These are phyloP conservation scores for Colletotrichum sp. DNA, from an alignment of 2,329 filamentous ascomycete genomes.

Conservation along the genomic window DNA sequence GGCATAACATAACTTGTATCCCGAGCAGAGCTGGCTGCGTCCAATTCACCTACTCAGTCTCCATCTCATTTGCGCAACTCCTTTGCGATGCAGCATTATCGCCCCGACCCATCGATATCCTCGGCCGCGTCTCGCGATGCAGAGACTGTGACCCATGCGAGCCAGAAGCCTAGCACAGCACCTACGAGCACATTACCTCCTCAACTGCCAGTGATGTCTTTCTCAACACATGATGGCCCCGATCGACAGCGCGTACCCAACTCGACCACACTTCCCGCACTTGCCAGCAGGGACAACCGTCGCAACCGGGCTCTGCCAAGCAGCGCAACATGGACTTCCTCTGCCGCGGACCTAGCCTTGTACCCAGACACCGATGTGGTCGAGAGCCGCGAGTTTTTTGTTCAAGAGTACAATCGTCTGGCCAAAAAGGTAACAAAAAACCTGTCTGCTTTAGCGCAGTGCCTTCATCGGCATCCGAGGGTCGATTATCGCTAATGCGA, in stretches of 20 bases:
- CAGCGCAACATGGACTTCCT: conserved; percentile 64
- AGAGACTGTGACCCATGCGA: conserved; percentile 5
- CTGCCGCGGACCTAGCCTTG: conserved; percentile 53
- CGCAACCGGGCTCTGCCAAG: conserved; percentile 34
- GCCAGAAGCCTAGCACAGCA: conserved; percentile 8
- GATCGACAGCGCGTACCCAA: neutral
- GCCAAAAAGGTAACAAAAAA: conserved; percentile 55
- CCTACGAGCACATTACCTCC: conserved; percentile 14
- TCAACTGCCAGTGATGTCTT: neutral
- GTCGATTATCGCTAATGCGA: neutral
- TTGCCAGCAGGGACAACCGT: conserved; percentile 18
- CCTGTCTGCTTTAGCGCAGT: neutral
- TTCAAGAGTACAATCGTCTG: conserved; percentile 65
- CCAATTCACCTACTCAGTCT: neutral
- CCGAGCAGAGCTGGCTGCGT: neutral
- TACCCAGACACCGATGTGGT: conserved; percentile 55
- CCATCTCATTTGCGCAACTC: conserved; percentile 8
- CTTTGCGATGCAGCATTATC: conserved; percentile 34
- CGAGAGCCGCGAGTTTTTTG: conserved; percentile 51
- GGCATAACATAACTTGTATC: neutral
- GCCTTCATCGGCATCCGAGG: neutral
- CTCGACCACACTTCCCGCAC: conserved; percentile 24
- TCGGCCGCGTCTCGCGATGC: conserved; percentile 28
- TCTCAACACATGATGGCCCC: neutral
- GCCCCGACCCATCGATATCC: conserved; percentile 26